Percentiles rank a stretch among this genome's conserved stretches.
phyloP scores from a whole-genome alignment of 2,329 filamentous ascomycete species.

The Claviceps spartinae region DNA sequence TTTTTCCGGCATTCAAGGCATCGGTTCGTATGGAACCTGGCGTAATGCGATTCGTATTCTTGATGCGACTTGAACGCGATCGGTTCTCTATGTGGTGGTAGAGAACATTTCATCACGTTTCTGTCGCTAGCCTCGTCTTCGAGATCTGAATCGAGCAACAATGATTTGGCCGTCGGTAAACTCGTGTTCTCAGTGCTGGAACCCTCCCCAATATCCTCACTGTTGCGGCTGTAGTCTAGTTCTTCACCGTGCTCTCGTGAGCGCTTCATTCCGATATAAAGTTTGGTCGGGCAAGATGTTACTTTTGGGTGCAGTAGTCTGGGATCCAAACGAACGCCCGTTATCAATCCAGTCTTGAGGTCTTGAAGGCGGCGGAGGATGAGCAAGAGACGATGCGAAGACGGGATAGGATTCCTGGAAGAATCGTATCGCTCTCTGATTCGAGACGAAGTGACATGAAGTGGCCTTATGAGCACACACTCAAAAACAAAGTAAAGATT shows the following conservation, averaged over 20 bases:
- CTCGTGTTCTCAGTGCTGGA: slow-evolving; percentile 5
- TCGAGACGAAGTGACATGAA: background rate
- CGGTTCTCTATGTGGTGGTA: slow-evolving; percentile 64
- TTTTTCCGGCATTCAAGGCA: slow-evolving; percentile 78
- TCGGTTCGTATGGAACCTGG: slow-evolving; percentile 65
- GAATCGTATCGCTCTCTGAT: background rate
- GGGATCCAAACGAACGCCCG: background rate
- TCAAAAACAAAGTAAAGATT: background rate
- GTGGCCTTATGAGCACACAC: background rate
- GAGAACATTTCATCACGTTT: slow-evolving; percentile 58
- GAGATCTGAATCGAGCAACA: slow-evolving; percentile 40
- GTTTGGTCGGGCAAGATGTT: slow-evolving; percentile 5
- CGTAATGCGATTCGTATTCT: slow-evolving; percentile 81
- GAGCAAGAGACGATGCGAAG: background rate
- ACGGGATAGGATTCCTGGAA: background rate
- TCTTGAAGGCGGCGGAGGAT: background rate
- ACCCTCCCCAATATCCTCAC: slow-evolving; percentile 5
- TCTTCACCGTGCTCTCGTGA: slow-evolving; percentile 45
- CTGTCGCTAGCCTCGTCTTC: slow-evolving; percentile 21
- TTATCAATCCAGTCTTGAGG: background rate
- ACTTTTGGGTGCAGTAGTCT: slow-evolving; percentile 4
- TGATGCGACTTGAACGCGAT: slow-evolving; percentile 60
- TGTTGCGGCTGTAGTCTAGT: slow-evolving; percentile 17
- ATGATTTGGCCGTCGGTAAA: slow-evolving; percentile 36
- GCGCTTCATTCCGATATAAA: slow-evolving; percentile 40